These are phyloP conservation scores for Calonectria pseudoturangicola DNA, from an alignment of 2,329 filamentous ascomycete species.

Conservation along the genomic window DNA sequence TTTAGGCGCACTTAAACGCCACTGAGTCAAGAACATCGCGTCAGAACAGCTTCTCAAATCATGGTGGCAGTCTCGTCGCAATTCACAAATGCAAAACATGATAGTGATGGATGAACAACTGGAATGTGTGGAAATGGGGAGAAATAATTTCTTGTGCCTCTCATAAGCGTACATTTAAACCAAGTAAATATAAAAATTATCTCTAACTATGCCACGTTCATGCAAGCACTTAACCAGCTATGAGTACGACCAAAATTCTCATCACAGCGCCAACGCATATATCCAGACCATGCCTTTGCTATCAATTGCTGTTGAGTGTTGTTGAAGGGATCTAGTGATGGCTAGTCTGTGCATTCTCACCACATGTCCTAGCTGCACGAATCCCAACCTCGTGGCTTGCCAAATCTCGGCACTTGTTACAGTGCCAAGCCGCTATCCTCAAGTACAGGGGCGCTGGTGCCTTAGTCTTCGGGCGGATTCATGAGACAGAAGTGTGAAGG, in stretches of 20 bases:
- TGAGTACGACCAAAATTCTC: conserved; percentile 50
- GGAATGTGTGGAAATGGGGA: too few relatives aligned
- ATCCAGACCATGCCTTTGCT: conserved; percentile 40
- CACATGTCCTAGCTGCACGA: too few relatives aligned
- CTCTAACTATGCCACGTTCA: background rate
- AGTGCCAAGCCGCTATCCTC: conserved; percentile 44
- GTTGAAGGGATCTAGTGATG: conserved; percentile 43
- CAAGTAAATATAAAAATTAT: too few relatives aligned
- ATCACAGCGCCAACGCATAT: conserved; percentile 55
- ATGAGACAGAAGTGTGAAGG: conserved; percentile 50
- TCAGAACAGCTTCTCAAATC: background rate
- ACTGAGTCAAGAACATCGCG: background rate
- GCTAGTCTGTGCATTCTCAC: too few relatives aligned
- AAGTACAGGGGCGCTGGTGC: conserved; percentile 46
- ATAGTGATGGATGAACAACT: too few relatives aligned
- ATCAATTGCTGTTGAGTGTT: background rate
- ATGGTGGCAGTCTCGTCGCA: too few relatives aligned
- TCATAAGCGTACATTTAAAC: too few relatives aligned
- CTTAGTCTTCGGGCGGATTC: conserved; percentile 51
- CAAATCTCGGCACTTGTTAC: too few relatives aligned
- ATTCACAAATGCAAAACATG: too few relatives aligned
- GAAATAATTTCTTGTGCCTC: too few relatives aligned
- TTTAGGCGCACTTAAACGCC: conserved; percentile 24
- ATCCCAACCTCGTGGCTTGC: too few relatives aligned
- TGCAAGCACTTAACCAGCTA: conserved; percentile 1